A percentile compares a stretch with the other conserved stretches of the same genome.
phyloP scores from a whole-genome alignment of 1,139 yeast genomes.

The Hemisphaericaspora lyxosophila region DNA sequence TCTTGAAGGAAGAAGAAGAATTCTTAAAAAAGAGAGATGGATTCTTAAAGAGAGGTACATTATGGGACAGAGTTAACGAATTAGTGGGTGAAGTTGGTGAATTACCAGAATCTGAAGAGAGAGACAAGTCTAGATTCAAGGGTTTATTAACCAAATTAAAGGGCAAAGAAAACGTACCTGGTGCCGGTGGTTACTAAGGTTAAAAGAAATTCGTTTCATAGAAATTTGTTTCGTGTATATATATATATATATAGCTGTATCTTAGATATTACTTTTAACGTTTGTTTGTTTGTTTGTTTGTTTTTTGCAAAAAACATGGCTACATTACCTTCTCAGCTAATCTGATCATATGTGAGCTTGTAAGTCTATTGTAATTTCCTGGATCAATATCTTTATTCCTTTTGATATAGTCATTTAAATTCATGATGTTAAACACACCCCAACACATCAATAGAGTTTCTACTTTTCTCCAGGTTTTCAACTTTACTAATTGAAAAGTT shows the following conservation, averaged over 20 bases:
- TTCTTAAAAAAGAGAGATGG: constrained; percentile 77
- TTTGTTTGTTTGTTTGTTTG: too few species aligned
- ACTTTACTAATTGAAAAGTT: constrained; percentile 24
- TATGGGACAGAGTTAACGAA: constrained; percentile 82
- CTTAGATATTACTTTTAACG: too few species aligned
- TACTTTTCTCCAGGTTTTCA: constrained; percentile 33
- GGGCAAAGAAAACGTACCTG: constrained; percentile 74
- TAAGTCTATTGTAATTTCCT: constrained; percentile 17
- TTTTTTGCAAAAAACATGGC: too few species aligned
- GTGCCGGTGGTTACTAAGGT: constrained; percentile 41
- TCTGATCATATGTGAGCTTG: constrained; percentile 21
- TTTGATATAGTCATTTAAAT: constrained; percentile 34
- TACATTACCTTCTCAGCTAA: constrained; percentile 21
- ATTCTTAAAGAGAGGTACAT: constrained; percentile 71
- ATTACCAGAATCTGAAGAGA: constrained; percentile 40
- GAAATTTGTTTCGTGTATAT: neutral
- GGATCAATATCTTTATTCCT: constrained; percentile 3
- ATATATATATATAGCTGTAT: too few species aligned
- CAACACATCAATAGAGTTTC: constrained; percentile 39
- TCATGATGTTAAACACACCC: constrained; percentile 43
- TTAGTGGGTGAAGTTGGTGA: constrained; percentile 47
- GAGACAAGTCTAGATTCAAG: constrained; percentile 73
- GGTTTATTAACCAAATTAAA: constrained; percentile 62
- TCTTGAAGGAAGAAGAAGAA: constrained; percentile 66
- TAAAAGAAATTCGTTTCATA: neutral